These are phyloP conservation scores for Vitis hybrid DNA, from an alignment of 177 flowering plant species.

Conservation along the genomic window DNA sequence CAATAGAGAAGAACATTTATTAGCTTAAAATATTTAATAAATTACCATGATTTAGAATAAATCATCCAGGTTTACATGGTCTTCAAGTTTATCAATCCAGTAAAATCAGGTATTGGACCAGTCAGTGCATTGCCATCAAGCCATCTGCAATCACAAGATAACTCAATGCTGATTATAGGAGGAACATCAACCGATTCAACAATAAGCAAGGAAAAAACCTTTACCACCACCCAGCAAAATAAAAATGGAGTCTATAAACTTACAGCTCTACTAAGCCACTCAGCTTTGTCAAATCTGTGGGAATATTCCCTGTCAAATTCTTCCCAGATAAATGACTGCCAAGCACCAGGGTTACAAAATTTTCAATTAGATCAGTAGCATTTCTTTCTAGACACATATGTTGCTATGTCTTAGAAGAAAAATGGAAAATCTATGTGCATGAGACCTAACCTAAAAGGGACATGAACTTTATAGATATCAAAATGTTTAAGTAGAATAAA, in stretches of 20 bases:
- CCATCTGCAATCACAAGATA: slow-evolving; percentile 58
- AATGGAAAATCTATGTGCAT: neutral
- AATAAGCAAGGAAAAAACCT: neutral
- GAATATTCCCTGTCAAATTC: slow-evolving; percentile 85
- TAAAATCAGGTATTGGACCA: slow-evolving; percentile 88
- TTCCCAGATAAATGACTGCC: slow-evolving; percentile 65
- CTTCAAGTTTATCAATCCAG: slow-evolving; percentile 58
- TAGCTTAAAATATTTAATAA: slow-evolving; percentile 9
- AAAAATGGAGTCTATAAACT: slow-evolving; percentile 32
- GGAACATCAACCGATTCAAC: neutral
- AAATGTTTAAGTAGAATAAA: neutral
- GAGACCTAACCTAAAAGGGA: neutral
- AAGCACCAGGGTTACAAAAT: slow-evolving; percentile 8
- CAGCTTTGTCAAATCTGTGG: slow-evolving; percentile 64
- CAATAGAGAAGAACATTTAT: slow-evolving; percentile 10
- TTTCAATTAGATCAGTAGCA: slow-evolving; percentile 7
- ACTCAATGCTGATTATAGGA: neutral
- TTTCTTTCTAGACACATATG: neutral
- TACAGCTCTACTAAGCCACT: slow-evolving; percentile 79
- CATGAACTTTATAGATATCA: neutral
- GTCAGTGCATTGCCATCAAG: slow-evolving; percentile 80
- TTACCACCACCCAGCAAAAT: slow-evolving; percentile 1
- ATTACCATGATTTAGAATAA: neutral
- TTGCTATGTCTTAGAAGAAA: neutral
- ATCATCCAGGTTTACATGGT: slow-evolving; percentile 49